Base-by-base conservation (phyloP, 768 basidiomycete species). In the Pleurotus tuoliensis region DNA sequence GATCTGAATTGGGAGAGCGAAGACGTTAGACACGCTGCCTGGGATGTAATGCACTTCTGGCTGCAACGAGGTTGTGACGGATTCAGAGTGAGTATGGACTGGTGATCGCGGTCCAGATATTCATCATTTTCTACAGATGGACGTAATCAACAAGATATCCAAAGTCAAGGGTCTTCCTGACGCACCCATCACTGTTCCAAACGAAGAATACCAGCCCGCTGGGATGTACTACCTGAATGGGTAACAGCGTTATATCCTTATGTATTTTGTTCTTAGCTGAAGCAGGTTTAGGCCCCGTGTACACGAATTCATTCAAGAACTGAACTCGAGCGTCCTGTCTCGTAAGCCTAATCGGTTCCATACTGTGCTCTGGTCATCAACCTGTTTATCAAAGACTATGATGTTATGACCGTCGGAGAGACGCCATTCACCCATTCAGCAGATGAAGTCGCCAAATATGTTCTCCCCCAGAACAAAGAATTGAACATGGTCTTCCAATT, bases 1-100 rank as follows among this genome's bases (percentile, higher is more conserved):
- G 90, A 90, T 64, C 67, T 90, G 13, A 90, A 92, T 65, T 90
- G 87, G 87, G 86, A 88, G 50, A 86, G 88, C 60, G 76, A 79
- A 0, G 76, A 77, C 5, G 81, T 87, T 1, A 73, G 83, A 5
- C 72, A 77, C 56, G 80, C 83, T 6, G 76, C 88, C 1, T 85
- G 76, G 69, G 82, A 85, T 34, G 64, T 84, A 46, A 86, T 90
- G 86, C 68, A 70, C 43, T 90, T 87, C 64, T 90, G 88, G 88
- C 73, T 89, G n/a, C 77, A 83, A 53, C 73, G 83, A 48, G 88
- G 90, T 1, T 84, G 84, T 58, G 87, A 90, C 58, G 90, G 88
- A 1, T 92, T 91, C 67, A 73, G 87, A 18, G 84, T 90, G 62
- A 55, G 82, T 70, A 15, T 43, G 18, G 48, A 40, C 60, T 83